Percentiles rank a stretch among this genome's conserved stretches.
phyloP scores from a whole-genome alignment of 768 basidiomycete species.

The Lactarius psammicola region DNA sequence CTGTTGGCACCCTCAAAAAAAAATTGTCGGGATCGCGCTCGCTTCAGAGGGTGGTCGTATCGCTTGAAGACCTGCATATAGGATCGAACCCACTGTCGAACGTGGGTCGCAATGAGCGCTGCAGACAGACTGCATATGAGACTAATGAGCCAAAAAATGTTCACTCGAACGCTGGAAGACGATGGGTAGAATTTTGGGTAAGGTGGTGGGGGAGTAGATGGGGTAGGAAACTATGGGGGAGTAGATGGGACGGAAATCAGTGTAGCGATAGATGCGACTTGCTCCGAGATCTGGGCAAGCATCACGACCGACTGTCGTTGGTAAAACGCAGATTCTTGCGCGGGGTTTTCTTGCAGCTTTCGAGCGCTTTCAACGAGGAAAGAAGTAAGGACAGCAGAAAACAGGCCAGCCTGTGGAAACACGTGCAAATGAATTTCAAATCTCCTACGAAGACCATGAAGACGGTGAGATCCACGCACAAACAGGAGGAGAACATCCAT shows the following conservation, averaged over 20 bases:
- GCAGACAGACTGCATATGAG: conserved; percentile 13
- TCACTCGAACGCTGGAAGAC: not conserved
- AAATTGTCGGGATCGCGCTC: not conserved
- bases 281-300: conserved; percentile 10
- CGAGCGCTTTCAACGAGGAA: conserved; percentile 1
- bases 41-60: not conserved
- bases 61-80: conserved; percentile 3
- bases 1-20: too few relatives aligned
- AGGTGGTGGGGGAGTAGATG: too few relatives aligned
- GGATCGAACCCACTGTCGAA: conserved; percentile 8
- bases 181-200: not conserved
- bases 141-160: conserved; percentile 1
- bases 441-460: too few relatives aligned
- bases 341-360: not conserved
- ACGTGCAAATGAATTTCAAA: too few relatives aligned
- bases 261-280: not conserved
- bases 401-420: conserved; percentile 11
- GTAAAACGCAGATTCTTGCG: not conserved
- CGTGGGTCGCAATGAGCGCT: not conserved
- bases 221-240: too few relatives aligned
- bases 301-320: not conserved
- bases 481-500: not conserved
- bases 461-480: not conserved
- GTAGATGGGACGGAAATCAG: not conserved
- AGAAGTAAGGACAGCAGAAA: conserved; percentile 4